phyloP scores from a whole-genome alignment of 2,329 filamentous ascomycete genomes.

The Diaporthe vaccinii region DNA sequence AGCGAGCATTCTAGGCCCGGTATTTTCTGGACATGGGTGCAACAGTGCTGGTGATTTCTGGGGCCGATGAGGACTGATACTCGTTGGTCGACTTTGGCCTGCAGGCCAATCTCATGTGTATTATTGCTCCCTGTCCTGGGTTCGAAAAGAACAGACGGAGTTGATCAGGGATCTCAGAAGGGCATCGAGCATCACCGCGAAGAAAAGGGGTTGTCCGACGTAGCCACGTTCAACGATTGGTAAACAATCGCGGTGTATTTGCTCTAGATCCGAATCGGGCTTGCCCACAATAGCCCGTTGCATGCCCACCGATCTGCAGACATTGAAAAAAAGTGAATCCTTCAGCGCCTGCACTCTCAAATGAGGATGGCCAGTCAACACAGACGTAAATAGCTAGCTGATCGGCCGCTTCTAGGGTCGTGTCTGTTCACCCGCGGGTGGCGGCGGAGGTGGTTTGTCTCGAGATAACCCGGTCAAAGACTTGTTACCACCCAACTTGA shows the following conservation, averaged over 20 bases:
- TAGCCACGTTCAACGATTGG: background rate
- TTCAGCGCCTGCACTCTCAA: background rate
- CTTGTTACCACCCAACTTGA: conserved; percentile 28
- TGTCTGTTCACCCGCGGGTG: background rate
- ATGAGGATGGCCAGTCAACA: background rate
- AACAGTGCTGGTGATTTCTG: background rate
- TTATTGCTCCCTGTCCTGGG: background rate
- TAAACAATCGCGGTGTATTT: background rate
- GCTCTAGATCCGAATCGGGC: background rate
- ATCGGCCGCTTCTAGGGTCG: background rate
- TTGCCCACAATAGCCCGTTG: background rate
- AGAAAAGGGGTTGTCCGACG: background rate
- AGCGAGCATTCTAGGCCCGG: background rate
- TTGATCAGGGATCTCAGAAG: background rate
- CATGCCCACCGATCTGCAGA: background rate
- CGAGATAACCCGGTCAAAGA: background rate
- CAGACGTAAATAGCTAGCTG: background rate
- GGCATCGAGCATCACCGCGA: background rate
- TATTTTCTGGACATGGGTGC: background rate
- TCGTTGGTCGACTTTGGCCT: background rate
- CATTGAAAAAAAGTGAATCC: too few relatives aligned
- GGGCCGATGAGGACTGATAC: background rate
- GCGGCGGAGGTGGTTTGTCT: conserved; percentile 13
- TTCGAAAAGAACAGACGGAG: background rate
- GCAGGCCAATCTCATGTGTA: background rate